These are phyloP conservation scores for Iodosphaeria phyllophila DNA, from an alignment of 2,329 filamentous ascomycete genomes.

Conservation along the genomic window DNA sequence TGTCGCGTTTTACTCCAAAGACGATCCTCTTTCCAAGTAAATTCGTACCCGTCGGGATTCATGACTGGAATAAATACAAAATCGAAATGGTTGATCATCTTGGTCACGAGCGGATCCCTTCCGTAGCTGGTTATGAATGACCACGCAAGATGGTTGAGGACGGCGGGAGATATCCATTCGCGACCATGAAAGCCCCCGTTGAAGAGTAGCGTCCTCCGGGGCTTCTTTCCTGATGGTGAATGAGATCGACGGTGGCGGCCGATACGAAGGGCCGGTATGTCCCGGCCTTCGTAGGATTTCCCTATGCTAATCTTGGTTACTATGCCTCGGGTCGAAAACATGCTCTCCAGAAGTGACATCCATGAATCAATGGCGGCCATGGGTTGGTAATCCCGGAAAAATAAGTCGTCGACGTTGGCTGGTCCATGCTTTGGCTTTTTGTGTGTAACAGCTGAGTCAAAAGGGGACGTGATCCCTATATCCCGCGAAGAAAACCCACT, in stretches of 20 bases:
- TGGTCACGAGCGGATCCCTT: constrained; percentile 51
- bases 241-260: constrained; percentile 37
- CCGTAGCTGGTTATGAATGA: constrained; percentile 70
- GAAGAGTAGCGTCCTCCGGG: constrained; percentile 61
- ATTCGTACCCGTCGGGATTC: constrained; percentile 89
- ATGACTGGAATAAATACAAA: constrained; percentile 74
- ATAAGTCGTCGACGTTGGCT: constrained; percentile 45
- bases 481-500: constrained; percentile 5
- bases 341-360: constrained; percentile 77
- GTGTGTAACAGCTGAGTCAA: constrained; percentile 5
- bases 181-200: constrained; percentile 79
- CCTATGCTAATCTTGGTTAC: constrained; percentile 60
- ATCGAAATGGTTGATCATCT: constrained; percentile 68
- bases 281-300: constrained; percentile 71
- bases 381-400: constrained; percentile 87
- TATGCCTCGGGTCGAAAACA: constrained; percentile 55
- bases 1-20: constrained; percentile 93
- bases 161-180: constrained; percentile 91
- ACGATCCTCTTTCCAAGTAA: constrained; percentile 80
- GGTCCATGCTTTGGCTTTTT: constrained; percentile 13
- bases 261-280: constrained; percentile 66
- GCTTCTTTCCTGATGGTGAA: too few relatives aligned
- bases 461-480: constrained; percentile 12
- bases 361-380: constrained; percentile 67
- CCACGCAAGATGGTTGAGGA: constrained; percentile 81